These are phyloP conservation scores for Nakaseomyces uthaithaninus DNA, from an alignment of 1,139 yeast genomes.

Conservation along the genomic window DNA sequence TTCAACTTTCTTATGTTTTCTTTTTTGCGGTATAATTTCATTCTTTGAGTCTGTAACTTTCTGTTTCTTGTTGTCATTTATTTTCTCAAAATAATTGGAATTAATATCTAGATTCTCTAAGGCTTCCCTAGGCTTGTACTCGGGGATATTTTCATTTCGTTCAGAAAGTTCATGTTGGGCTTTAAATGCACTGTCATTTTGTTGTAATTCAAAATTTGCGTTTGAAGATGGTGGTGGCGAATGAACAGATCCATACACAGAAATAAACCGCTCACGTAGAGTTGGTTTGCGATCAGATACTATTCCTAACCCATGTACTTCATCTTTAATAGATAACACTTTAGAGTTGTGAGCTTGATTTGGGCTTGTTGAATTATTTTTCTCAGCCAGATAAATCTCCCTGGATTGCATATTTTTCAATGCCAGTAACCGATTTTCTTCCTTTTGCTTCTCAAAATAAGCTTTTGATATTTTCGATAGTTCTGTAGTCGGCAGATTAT, in stretches of 20 bases:
- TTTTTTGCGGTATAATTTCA: conserved; percentile 20
- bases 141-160: conserved; percentile 5
- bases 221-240: conserved; percentile 5
- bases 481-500: conserved; percentile 33
- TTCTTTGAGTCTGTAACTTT: conserved; percentile 17
- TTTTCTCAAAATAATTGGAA: conserved; percentile 13
- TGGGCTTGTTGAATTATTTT: neutral
- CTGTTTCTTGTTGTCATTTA: conserved; percentile 7
- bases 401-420: conserved; percentile 5
- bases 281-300: neutral
- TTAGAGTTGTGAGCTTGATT: too few relatives aligned
- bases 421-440: conserved; percentile 28
- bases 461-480: conserved; percentile 33
- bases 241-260: conserved; percentile 5
- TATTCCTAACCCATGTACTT: neutral
- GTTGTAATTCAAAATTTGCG: conserved; percentile 14
- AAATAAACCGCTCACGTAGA: conserved; percentile 19
- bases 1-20: conserved; percentile 20
- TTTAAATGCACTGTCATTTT: conserved; percentile 16
- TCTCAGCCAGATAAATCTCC: neutral
- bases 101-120: conserved; percentile 27
- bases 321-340: too few relatives aligned
- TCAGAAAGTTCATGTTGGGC: neutral
- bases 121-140: conserved; percentile 22
- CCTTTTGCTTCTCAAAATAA: conserved; percentile 34